Conservation (phyloP, 257 asterid species). For the Petrea volubilis region DNA sequence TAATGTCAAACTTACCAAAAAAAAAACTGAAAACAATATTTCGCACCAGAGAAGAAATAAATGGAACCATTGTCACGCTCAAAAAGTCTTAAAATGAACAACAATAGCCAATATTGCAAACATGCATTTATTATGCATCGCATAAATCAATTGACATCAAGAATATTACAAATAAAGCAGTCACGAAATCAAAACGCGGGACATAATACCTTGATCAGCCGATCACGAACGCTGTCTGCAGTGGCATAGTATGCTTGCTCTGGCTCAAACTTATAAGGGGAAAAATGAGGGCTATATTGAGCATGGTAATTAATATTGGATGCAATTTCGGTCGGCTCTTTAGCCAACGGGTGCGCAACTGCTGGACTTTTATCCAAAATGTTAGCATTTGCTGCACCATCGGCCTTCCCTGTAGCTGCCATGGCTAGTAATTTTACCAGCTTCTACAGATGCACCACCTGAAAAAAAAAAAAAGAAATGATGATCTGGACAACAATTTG, state of each 20-base stretch:
- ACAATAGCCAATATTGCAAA: too few species aligned
- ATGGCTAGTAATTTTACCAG: conserved; percentile 33
- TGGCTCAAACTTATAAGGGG: conserved; percentile 88
- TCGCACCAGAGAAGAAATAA: neutral
- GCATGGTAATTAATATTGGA: conserved; percentile 91
- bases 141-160: too few species aligned
- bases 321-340: conserved; percentile 71
- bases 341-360: conserved; percentile 69
- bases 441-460: neutral
- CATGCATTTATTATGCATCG: too few species aligned
- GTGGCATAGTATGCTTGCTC: conserved; percentile 96
- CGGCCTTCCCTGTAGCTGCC: conserved; percentile 48
- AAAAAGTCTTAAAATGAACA: neutral
- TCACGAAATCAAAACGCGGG: neutral
- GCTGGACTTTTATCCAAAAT: conserved; percentile 52
- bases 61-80: neutral
- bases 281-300: conserved; percentile 85
- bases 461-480: neutral
- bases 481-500: neutral
- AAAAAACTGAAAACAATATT: neutral
- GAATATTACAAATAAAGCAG: neutral
- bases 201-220: conserved; percentile 68
- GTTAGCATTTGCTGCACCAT: conserved; percentile 30
- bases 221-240: conserved; percentile 94
- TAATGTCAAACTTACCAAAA: neutral